Conservation (phyloP, 202 grass and related monocot species). For the Panicum hallii region DNA sequence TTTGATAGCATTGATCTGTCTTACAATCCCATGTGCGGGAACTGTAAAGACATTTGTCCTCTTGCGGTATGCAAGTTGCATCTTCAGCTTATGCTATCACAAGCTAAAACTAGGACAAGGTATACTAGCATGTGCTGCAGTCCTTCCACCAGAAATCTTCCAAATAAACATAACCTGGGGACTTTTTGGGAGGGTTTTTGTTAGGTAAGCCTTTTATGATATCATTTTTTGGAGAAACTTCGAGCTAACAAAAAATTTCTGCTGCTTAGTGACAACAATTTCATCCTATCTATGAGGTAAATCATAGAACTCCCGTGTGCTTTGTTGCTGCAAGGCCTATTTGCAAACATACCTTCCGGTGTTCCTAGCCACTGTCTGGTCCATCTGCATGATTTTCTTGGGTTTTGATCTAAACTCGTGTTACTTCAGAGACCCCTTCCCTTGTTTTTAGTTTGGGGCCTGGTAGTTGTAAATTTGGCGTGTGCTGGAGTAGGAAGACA, state of each 20-base stretch:
- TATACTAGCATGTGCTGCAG: background rate
- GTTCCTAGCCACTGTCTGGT: background rate
- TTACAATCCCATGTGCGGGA: background rate
- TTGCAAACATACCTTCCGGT: background rate
- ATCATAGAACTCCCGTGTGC: too few relatives aligned
- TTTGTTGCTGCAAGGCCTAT: too few relatives aligned
- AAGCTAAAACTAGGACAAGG: background rate
- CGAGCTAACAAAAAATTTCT: too few relatives aligned
- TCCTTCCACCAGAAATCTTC: conserved; percentile 4
- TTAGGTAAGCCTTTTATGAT: too few relatives aligned
- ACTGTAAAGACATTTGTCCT: background rate
- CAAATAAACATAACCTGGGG: too few relatives aligned
- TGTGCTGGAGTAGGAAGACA: background rate
- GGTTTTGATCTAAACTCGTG: background rate
- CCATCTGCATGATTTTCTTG: background rate
- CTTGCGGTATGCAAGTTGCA: background rate
- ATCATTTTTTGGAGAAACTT: too few relatives aligned
- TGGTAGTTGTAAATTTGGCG: conserved; percentile 3
- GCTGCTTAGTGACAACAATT: too few relatives aligned
- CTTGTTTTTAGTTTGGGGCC: background rate
- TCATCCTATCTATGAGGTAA: too few relatives aligned
- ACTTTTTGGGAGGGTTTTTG: too few relatives aligned
- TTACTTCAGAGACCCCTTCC: background rate
- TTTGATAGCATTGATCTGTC: background rate
- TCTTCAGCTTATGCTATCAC: background rate